These are phyloP conservation scores for Ceratobasidium sp. DNA, from an alignment of 1,284 basidiomycete species.

Conservation along the genomic window DNA sequence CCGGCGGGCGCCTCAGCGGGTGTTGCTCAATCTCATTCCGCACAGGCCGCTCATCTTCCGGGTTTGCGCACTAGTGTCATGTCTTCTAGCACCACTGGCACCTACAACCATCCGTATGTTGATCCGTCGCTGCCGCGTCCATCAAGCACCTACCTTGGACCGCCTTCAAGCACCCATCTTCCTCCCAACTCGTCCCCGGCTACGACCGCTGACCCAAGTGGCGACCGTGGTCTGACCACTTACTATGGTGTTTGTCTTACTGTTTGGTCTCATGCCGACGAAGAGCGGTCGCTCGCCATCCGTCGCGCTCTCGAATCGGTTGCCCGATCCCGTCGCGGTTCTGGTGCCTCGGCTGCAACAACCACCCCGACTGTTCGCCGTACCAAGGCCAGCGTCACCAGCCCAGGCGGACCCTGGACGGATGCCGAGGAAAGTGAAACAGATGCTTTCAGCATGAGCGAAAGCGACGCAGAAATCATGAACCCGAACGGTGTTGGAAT, in stretches of 20 bases:
- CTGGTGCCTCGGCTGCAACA: slow-evolving; percentile 42
- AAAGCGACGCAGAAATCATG: slow-evolving; percentile 84
- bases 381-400: slow-evolving; percentile 61
- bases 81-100: slow-evolving; percentile 51
- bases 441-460: slow-evolving; percentile 77
- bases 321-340: slow-evolving; percentile 45
- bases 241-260: slow-evolving; percentile 93
- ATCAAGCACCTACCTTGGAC: slow-evolving; percentile 83
- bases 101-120: slow-evolving; percentile 47
- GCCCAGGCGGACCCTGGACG: slow-evolving; percentile 66
- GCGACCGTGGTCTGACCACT: slow-evolving; percentile 59
- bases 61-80: slow-evolving; percentile 48
- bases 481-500: slow-evolving; percentile 83
- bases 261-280: slow-evolving; percentile 94
- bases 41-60: slow-evolving; percentile 63
- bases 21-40: slow-evolving; percentile 60
- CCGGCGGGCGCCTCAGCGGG: slow-evolving; percentile 51
- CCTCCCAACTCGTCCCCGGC: slow-evolving; percentile 47
- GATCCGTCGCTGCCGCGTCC: slow-evolving; percentile 61
- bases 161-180: slow-evolving; percentile 63
- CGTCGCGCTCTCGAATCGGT: slow-evolving; percentile 79
- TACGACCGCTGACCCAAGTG: slow-evolving; percentile 46
- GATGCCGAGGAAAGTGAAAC: slow-evolving; percentile 73
- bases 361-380: slow-evolving; percentile 34
- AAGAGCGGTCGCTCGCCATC: slow-evolving; percentile 84